Percentiles rank a stretch among this genome's conserved stretches.
Conservation (phyloP, 495 filamentous ascomycete genomes). For the Parachaetomium inaequale region DNA sequence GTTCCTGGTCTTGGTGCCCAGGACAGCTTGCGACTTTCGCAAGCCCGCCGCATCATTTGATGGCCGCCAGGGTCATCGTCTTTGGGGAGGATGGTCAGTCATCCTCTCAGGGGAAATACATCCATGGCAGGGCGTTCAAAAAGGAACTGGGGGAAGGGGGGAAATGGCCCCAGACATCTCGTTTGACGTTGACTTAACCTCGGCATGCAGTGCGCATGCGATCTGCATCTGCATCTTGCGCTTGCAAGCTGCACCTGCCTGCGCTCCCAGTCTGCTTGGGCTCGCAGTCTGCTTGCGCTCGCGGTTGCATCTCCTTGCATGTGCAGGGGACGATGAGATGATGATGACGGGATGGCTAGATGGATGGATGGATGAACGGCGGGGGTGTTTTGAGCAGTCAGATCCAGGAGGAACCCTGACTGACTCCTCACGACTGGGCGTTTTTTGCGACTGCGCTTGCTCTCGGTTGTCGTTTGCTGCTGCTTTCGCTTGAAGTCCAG, state of each 20-base stretch:
- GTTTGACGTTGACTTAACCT: too few relatives aligned
- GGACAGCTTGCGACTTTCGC: background rate
- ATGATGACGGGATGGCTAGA: too few relatives aligned
- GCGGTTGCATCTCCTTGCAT: background rate
- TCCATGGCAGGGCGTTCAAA: background rate
- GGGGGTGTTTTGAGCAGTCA: too few relatives aligned
- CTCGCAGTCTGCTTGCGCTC: background rate
- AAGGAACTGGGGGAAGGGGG: background rate
- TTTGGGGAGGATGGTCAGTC: too few relatives aligned
- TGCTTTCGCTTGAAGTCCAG: background rate
- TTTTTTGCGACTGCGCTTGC: background rate
- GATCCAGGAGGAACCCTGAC: too few relatives aligned
- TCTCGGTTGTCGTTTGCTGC: background rate
- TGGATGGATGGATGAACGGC: too few relatives aligned
- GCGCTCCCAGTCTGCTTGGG: too few relatives aligned
- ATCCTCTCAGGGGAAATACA: too few relatives aligned
- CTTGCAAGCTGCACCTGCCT: background rate
- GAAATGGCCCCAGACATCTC: background rate
- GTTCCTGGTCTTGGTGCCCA: background rate
- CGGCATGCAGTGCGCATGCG: background rate
- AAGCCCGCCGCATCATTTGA: background rate
- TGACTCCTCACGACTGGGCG: background rate
- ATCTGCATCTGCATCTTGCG: too few relatives aligned
- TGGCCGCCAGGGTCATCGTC: background rate
- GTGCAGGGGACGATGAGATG: background rate